Evolutionary conservation across 345 rosid genomes (phyloP), one percentile per base, ranked within the genome.

Genomic region (Hypericum perforatum): DNA sequence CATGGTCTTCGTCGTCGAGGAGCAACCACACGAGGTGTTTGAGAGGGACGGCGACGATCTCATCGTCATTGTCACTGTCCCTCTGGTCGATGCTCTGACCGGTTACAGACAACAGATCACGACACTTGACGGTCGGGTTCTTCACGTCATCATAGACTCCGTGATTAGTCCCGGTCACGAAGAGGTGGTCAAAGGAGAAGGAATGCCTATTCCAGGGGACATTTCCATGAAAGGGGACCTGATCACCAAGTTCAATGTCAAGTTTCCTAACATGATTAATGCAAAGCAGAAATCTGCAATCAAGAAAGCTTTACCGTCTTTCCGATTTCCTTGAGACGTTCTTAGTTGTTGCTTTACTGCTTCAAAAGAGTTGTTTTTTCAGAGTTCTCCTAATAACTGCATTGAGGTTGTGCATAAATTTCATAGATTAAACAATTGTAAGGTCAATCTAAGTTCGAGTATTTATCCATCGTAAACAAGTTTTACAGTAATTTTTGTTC

Each of bases 181-280:
- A 73, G 95, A 89, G 67, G 80, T 83, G 0, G 74, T 89, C n/a
- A 75, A 71, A 60, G 88, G 90, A 0, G 94, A 89, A 66, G 97
- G 97, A 37, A 89, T 89, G 97, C 97, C 97, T 0, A 70, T 89
- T 44, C 80, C 88, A n/a, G 83, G 83, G 63, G 95, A 89, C 43
- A 87, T 90, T 7, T 76, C 86, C 13, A 84, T 40, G 49, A 84
- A 68, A 62, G 97, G 97, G 42, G 78, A 86, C 51, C 64, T 89
- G 76, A 86, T 82, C 71, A 75, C 85, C 53, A 86, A 75, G 75
- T 89, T 89, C 74, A 74, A 62, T 54, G 75, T 89, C 59, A 86
- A 74, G 81, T 89, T 89, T 64, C 97, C 95, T 36, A 61, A 78
- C 16, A 75, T 72, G 73, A 76, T 89, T 45, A 80, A 81, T 0